Evolutionary conservation across 768 basidiomycete species (phyloP).

Genomic region (Hortiboletus flavorubellus): DNA sequence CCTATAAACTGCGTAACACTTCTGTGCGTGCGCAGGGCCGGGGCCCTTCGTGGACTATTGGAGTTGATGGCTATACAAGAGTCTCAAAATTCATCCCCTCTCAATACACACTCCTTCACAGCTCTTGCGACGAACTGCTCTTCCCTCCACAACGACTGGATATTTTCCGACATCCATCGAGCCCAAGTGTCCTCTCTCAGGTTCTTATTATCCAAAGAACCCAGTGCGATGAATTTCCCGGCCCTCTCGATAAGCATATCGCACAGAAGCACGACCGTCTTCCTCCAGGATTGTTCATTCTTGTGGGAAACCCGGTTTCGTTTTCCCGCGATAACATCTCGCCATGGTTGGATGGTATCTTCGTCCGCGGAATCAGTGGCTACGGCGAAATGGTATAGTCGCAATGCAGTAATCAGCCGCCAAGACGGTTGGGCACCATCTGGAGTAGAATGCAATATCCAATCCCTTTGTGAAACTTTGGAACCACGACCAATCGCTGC

Average conservation of each 20-base stretch:
- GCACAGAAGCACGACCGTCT: constrained; percentile 40
- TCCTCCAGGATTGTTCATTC: constrained; percentile 50
- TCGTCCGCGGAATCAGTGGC: constrained; percentile 25
- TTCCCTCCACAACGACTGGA: constrained; percentile 60
- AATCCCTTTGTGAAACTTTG: constrained; percentile 51
- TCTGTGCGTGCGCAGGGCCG: not conserved
- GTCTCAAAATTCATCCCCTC: constrained; percentile 47
- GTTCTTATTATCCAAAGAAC: not conserved
- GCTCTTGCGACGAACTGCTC: constrained; percentile 49
- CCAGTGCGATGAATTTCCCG: constrained; percentile 12
- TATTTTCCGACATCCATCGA: constrained; percentile 35
- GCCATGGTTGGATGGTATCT: constrained; percentile 46
- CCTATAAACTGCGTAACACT: not conserved
- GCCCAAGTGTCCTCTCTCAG: constrained; percentile 24
- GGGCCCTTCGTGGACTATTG: not conserved
- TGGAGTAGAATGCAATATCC: constrained; percentile 67
- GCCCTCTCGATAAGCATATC: constrained; percentile 35
- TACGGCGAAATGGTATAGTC: constrained; percentile 55
- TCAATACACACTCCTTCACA: constrained; percentile 44
- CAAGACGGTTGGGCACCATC: constrained; percentile 73
- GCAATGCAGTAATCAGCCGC: constrained; percentile 68
- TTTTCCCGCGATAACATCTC: constrained; percentile 46
- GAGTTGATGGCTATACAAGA: not conserved
- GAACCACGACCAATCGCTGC: not conserved
- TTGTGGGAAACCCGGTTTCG: constrained; percentile 43